Evolutionary conservation across 2,329 filamentous ascomycete genomes (phyloP).

Genomic region (Aspergillus phoenicis): DNA sequence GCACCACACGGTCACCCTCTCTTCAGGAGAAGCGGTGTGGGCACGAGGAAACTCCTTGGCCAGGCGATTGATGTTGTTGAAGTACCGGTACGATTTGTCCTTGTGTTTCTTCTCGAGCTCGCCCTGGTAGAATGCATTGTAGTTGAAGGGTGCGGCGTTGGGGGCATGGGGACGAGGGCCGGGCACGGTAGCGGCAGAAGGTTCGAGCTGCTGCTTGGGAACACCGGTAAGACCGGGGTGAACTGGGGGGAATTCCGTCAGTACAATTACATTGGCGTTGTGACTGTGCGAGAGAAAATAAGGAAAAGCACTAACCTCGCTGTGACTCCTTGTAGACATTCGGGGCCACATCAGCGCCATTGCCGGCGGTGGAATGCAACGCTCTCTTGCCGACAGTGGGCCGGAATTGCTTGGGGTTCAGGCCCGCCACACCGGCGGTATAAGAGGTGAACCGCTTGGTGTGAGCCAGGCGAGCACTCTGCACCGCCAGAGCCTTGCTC

Average conservation of each 20-base stretch:
- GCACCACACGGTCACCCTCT: constrained; percentile 96
- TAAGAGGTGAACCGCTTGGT: constrained; percentile 44
- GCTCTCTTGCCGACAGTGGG: constrained; percentile 64
- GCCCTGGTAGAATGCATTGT: constrained; percentile 81
- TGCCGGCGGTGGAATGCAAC: constrained; percentile 76
- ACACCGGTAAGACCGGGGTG: constrained; percentile 28
- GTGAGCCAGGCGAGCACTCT: constrained; percentile 54
- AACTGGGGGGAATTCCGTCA: constrained; percentile 14
- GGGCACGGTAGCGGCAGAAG: constrained; percentile 32
- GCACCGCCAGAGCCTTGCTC: constrained; percentile 94
- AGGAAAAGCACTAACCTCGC: constrained; percentile 44
- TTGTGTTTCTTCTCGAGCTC: constrained; percentile 99
- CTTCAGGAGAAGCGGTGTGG: constrained; percentile 80
- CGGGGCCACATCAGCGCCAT: constrained; percentile 77
- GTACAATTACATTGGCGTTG: background rate
- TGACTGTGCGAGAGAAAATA: background rate
- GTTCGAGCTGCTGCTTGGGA: constrained; percentile 25
- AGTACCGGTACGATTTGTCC: constrained; percentile 99
- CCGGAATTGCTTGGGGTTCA: constrained; percentile 49
- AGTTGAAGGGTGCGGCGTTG: constrained; percentile 71
- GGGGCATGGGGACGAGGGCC: constrained; percentile 54
- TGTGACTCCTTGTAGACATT: constrained; percentile 53
- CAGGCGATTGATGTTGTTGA: constrained; percentile 99
- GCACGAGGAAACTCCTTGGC: constrained; percentile 95
- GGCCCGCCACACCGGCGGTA: constrained; percentile 32